phyloP scores from a whole-genome alignment of 495 filamentous ascomycete species.

The Lophiotrema nucula region DNA sequence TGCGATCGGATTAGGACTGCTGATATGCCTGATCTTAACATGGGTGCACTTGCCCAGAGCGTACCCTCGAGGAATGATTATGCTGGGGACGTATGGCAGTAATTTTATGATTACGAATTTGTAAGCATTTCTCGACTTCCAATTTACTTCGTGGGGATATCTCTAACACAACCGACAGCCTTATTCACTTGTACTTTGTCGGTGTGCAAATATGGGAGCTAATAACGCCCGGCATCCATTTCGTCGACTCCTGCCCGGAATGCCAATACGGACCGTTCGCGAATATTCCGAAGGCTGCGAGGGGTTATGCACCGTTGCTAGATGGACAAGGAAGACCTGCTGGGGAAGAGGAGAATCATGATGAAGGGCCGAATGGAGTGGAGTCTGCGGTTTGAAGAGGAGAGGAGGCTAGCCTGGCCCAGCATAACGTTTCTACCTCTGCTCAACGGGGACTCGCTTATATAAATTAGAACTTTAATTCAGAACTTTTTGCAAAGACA shows the following conservation, averaged over 20 bases:
- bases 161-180: neutral
- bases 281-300: neutral
- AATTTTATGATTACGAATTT: slow-evolving; percentile 21
- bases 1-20: slow-evolving; percentile 2
- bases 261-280: slow-evolving; percentile 8
- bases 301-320: slow-evolving; percentile 21
- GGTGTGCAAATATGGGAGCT: slow-evolving; percentile 6
- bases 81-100: slow-evolving; percentile 26
- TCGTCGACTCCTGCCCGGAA: slow-evolving; percentile 4
- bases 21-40: slow-evolving; percentile 17
- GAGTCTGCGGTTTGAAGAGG: slow-evolving; percentile 11
- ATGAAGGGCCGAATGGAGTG: neutral
- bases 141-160: neutral
- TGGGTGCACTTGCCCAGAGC: slow-evolving; percentile 8
- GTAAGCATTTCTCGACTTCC: slow-evolving; percentile 20
- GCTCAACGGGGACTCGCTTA: no score
- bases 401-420: no score
- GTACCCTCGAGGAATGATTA: slow-evolving; percentile 1
- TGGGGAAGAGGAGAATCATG: neutral
- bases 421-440: no score
- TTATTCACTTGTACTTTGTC: slow-evolving; percentile 17
- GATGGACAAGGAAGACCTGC: slow-evolving; percentile 6
- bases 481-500: no score
- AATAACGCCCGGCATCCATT: neutral
- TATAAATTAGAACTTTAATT: no score